A percentile compares a stretch with the other conserved stretches of the same genome.
phyloP scores from a whole-genome alignment of 495 filamentous ascomycete genomes.

The Ascodesmis nigricans region DNA sequence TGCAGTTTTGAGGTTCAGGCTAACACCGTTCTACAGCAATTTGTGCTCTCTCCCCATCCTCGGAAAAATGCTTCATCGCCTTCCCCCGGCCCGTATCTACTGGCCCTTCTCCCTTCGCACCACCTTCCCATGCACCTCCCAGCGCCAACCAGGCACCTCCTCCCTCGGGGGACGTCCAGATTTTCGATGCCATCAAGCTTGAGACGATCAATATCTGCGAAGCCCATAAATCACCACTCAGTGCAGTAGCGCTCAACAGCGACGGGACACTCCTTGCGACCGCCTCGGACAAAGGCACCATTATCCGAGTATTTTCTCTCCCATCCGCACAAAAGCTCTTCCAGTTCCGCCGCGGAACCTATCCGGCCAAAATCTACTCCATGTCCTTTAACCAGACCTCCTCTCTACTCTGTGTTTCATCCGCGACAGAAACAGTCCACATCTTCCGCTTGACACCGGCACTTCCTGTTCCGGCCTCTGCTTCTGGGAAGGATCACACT shows the following conservation, averaged over 20 bases:
- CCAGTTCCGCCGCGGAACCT: constrained; percentile 84
- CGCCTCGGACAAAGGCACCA: constrained; percentile 90
- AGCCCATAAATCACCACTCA: constrained; percentile 82
- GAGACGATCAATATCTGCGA: constrained; percentile 86
- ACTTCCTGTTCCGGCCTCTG: no score
- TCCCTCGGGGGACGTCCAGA: constrained; percentile 75
- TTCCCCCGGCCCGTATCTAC: constrained; percentile 74
- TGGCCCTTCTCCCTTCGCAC: constrained; percentile 33
- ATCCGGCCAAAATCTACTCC: constrained; percentile 83
- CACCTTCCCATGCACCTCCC: constrained; percentile 70
- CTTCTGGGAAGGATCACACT: no score
- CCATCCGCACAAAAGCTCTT: constrained; percentile 77
- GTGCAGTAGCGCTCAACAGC: constrained; percentile 69
- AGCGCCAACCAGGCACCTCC: constrained; percentile 50
- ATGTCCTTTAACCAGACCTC: constrained; percentile 98
- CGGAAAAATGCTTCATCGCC: constrained; percentile 84
- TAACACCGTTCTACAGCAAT: constrained; percentile 37
- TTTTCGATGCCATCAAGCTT: constrained; percentile 68
- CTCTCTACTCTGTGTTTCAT: constrained; percentile 83
- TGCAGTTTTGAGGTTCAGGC: neutral
- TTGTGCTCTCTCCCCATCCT: constrained; percentile 76
- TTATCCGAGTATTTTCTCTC: constrained; percentile 82
- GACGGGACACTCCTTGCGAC: constrained; percentile 88
- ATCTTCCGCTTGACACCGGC: constrained; percentile 84
- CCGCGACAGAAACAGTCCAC: constrained; percentile 90